These are phyloP conservation scores for Apiotrichum laibachii DNA, from an alignment of 1,284 basidiomycete genomes.

Conservation along the genomic window DNA sequence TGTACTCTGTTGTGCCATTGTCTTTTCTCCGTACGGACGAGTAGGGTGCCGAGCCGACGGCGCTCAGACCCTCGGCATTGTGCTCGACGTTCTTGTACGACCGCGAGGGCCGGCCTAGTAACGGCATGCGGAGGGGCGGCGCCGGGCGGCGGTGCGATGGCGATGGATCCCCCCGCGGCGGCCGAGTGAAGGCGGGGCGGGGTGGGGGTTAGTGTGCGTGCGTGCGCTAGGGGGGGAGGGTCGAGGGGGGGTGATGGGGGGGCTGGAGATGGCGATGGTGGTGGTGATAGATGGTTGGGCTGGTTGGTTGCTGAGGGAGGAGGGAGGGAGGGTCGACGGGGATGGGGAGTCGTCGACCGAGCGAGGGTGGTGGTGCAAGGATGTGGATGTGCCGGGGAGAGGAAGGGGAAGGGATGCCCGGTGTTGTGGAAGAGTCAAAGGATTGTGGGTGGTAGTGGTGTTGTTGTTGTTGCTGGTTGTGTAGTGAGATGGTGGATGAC, in stretches of 20 bases:
- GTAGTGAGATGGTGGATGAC: no score
- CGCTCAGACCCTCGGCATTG: conserved; percentile 34
- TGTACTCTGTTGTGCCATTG: conserved; percentile 19
- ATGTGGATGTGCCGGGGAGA: no score
- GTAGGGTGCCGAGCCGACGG: conserved; percentile 29
- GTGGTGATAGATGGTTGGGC: background rate
- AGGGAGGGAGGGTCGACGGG: background rate
- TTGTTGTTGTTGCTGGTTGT: no score
- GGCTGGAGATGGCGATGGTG: background rate
- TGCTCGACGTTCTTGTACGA: conserved; percentile 45
- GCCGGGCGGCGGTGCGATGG: background rate
- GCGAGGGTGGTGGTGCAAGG: no score
- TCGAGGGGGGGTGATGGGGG: background rate
- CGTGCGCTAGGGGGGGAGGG: background rate
- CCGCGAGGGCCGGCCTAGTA: conserved; percentile 38
- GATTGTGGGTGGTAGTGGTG: no score
- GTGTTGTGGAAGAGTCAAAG: no score
- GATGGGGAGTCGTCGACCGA: no score
- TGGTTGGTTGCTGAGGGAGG: background rate
- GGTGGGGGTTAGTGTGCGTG: background rate
- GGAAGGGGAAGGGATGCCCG: no score
- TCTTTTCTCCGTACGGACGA: conserved; percentile 3
- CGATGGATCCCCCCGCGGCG: background rate
- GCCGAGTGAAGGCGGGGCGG: background rate
- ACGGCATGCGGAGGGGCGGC: conserved; percentile 8